Evolutionary conservation across 371 early-diverging fungal genomes (phyloP).

Genomic region (Apophysomyces sp.): DNA sequence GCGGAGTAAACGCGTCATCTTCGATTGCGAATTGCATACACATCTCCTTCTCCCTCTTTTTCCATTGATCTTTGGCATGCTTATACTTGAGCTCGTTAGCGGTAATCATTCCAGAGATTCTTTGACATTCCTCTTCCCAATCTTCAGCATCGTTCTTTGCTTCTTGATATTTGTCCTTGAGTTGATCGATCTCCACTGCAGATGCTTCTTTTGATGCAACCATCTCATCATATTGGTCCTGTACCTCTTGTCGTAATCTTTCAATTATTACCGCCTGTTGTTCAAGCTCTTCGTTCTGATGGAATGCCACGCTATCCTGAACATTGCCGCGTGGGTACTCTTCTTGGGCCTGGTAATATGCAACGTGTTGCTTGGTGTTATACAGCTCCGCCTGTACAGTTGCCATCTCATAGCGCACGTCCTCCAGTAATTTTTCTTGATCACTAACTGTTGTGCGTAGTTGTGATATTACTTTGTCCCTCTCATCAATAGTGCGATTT

Average conservation of each 20-base stretch:
- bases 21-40: background rate
- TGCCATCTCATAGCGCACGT: background rate
- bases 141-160: background rate
- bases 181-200: conserved; percentile 3
- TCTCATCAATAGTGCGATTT: background rate
- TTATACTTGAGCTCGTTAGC: background rate
- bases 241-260: background rate
- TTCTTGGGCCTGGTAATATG: background rate
- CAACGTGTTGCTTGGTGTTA: background rate
- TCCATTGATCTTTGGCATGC: background rate
- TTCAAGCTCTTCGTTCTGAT: background rate
- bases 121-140: background rate
- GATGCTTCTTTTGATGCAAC: background rate
- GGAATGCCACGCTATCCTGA: background rate
- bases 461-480: background rate
- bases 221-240: background rate
- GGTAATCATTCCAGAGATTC: background rate
- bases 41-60: background rate
- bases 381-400: background rate
- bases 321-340: background rate
- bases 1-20: background rate
- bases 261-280: background rate
- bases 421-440: background rate
- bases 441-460: background rate
- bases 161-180: background rate